phyloP scores from a whole-genome alignment of 2,329 filamentous ascomycete species.

The Didymosphaeria variabile region DNA sequence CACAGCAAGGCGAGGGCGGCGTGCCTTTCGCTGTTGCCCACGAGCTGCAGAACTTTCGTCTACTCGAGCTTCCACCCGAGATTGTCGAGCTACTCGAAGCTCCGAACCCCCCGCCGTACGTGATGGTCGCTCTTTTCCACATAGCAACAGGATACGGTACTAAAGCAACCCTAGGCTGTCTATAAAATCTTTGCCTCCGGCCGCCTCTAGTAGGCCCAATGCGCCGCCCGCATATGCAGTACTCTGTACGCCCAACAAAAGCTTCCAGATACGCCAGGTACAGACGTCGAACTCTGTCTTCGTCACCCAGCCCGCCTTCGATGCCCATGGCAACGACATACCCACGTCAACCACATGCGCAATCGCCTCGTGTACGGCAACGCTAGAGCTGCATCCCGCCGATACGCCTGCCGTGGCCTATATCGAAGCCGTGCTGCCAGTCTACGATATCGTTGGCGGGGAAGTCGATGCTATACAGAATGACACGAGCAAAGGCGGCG shows the following conservation, averaged over 20 bases:
- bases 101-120: constrained; percentile 55
- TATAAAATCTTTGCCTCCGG: constrained; percentile 46
- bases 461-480: constrained; percentile 40
- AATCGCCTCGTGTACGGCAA: constrained; percentile 55
- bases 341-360: constrained; percentile 49
- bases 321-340: constrained; percentile 46
- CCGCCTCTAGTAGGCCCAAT: constrained; percentile 27
- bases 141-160: constrained; percentile 26
- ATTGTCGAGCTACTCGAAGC: constrained; percentile 63
- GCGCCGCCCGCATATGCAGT: constrained; percentile 60
- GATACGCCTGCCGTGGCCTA: constrained; percentile 45
- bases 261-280: constrained; percentile 70
- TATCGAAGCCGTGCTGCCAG: constrained; percentile 50
- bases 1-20: constrained; percentile 51
- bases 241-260: constrained; percentile 66
- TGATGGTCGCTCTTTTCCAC: constrained; percentile 31
- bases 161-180: constrained; percentile 44
- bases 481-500: constrained; percentile 43
- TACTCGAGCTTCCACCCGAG: constrained; percentile 69
- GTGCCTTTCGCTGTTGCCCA: constrained; percentile 56
- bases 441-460: constrained; percentile 47
- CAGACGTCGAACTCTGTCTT: constrained; percentile 72
- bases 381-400: constrained; percentile 54
- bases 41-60: constrained; percentile 62
- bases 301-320: constrained; percentile 57